phyloP scores from a whole-genome alignment of 164 flowering plant genomes.

The Dillenia turbinata region DNA sequence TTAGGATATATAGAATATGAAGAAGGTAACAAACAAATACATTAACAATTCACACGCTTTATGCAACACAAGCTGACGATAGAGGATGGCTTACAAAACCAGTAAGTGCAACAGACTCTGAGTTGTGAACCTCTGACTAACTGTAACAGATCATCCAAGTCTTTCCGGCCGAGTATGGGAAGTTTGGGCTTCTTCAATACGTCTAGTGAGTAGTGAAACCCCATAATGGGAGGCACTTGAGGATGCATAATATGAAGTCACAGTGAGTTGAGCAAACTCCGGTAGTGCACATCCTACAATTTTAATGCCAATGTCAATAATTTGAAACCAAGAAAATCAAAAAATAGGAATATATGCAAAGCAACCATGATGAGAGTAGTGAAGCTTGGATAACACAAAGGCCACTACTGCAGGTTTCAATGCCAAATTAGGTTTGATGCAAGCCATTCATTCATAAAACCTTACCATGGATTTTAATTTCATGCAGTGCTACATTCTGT shows the following conservation, averaged over 20 bases:
- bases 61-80: no score
- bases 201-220: constrained; percentile 73
- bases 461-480: no score
- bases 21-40: no score
- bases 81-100: constrained; percentile 11
- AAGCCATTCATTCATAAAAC: no score
- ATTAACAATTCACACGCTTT: no score
- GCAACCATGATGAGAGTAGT: no score
- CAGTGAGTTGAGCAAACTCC: constrained; percentile 75
- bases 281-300: constrained; percentile 79
- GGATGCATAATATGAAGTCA: constrained; percentile 87
- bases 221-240: constrained; percentile 90
- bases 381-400: not conserved
- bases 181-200: constrained; percentile 56
- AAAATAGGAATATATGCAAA: no score
- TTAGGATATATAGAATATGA: no score
- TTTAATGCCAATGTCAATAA: not conserved
- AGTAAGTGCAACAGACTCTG: not conserved
- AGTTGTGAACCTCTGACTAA: constrained; percentile 5
- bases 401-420: not conserved
- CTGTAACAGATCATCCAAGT: constrained; percentile 28
- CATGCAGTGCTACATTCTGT: no score
- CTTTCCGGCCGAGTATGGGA: constrained; percentile 34
- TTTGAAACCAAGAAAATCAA: no score
- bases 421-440: no score